A percentile compares a stretch with the other conserved stretches of the same genome.
These are phyloP conservation scores for Exophiala oligosperma DNA, from an alignment of 2,329 filamentous ascomycete genomes.

Conservation along the genomic window DNA sequence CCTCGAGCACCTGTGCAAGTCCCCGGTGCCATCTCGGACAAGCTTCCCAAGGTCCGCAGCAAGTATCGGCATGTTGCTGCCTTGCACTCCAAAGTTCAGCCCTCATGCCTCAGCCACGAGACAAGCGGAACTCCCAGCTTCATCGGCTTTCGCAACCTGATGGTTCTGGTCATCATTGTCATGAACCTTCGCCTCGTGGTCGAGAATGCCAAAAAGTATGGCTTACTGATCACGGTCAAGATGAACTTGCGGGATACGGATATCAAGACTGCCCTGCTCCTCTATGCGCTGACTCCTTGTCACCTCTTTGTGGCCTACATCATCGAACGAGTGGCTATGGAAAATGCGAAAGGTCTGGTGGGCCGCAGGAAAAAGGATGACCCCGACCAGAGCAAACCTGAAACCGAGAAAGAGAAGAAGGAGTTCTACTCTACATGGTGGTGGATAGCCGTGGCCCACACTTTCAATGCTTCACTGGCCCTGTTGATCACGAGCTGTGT, in stretches of 20 bases:
- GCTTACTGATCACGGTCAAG: conserved; percentile 85
- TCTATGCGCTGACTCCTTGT: conserved; percentile 86
- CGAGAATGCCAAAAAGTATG: conserved; percentile 81
- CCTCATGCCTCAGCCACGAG: conserved; percentile 86
- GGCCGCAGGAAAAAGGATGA: conserved; percentile 53
- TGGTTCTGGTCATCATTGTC: conserved; percentile 89
- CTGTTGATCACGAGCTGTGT: conserved; percentile 77
- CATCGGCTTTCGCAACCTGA: conserved; percentile 90
- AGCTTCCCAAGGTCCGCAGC: conserved; percentile 22
- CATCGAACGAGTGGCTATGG: conserved; percentile 81
- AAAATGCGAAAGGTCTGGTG: conserved; percentile 70
- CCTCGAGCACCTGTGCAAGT: conserved; percentile 15
- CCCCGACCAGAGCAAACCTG: conserved; percentile 56
- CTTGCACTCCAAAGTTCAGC: conserved; percentile 69
- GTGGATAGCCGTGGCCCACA: conserved; percentile 76
- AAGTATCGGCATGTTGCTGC: conserved; percentile 94
- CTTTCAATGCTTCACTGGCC: conserved; percentile 78
- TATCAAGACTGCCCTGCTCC: conserved; percentile 68
- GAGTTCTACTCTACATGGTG: conserved; percentile 75
- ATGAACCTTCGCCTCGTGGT: conserved; percentile 93
- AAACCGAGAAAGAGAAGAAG: conserved; percentile 59
- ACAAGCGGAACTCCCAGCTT: conserved; percentile 75
- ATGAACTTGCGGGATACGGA: conserved; percentile 84
- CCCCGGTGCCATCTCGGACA: conserved; percentile 2
- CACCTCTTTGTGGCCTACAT: conserved; percentile 88